Evolutionary conservation across 139 green algal species (phyloP), one percentile per base, ranked within the genome.

Genomic region (Picochlorum sp.): DNA sequence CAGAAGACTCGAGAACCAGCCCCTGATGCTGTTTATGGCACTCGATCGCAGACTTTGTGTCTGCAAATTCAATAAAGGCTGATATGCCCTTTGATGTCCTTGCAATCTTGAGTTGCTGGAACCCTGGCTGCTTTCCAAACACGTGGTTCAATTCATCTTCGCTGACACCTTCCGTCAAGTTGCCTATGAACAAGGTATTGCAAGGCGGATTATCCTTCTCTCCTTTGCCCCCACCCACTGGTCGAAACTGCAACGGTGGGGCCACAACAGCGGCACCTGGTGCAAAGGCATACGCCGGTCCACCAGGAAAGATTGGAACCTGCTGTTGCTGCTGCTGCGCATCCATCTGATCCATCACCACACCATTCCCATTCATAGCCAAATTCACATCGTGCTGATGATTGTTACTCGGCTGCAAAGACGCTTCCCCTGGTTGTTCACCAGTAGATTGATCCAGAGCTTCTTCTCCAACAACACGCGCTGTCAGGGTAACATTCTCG

Each of bases 111-210:
- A 95, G 71, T 67, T 93, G 83, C 49, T 71, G 41, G 73, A 89
- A 95, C 31, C 86, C 88, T 18, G 74, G 66, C 56, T 80, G 63
- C 10, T 71, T 52, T 67, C 65, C 38, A 60, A 95, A 95, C 1
- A 94, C 37, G 31, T 52, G 61, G 2, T 75, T 57, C 23, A 95
- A 67, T 74, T 95, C 88, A 6, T 57, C 60, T 65, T 95, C 89
- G 44, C 54, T 44, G 28, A 72, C 45, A 28, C 16, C 37, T 37
- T 88, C 78, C 3, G 78, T 57, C 41, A 95, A 81, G 75, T 95
- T 95, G 31, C 86, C 88, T 24, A 97, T 86, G 74, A 96, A 97
- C 13, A 97, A 79, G 16, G 90, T 97, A 76, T 95, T 96, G 82
- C 90, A 97, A 45, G 90, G 88, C 16, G 88, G 83, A 76, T 96